Evolutionary conservation across 352 stramenopile genomes (phyloP), one percentile per base, ranked within the genome.

Genomic region (Salisapilia sapeloensis): DNA sequence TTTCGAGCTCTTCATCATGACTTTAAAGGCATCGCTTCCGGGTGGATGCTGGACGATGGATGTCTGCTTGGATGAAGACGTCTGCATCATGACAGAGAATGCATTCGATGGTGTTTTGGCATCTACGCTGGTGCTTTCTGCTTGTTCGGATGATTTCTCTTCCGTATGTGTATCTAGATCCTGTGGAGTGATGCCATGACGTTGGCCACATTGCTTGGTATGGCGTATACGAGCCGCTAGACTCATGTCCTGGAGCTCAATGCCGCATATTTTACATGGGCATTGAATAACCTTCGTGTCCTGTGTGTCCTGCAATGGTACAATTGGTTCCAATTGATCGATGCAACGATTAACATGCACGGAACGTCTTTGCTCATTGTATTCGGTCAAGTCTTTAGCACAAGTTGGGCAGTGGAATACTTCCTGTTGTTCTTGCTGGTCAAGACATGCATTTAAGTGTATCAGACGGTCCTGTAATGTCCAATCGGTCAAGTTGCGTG

Each of bases 361-460:
- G 35, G 46, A 48, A 29, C 71, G 65, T 12, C 53, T 57, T 28
- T 74, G 62, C 37, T 84, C 67, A 29, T 74, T 69, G 39, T 54
- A 80, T 31, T 79, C 50, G 6, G 62, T 64, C 18, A 84, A 56
- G 9, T 67, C 50, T 29, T 60, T 48, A 19, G 48, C 42, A 36
- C 67, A 82, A 22, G 56, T 61, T 4, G 67, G 71, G 19, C 71
- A 84, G 14, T 64, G 48, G 36, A 52, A 72, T 17, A 45, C 35
- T 20, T 45, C 34, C 3, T 60, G 39, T 4, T 48, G 27, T 15
- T 30, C 44, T 3, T 40, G 27, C 2, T 40, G 38, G 34, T 90
- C 75, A 12, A 91, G 49, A 46, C 75, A 91, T 32, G 47, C 53
- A 34, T 91, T 91, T 18, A 90, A 42, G 41, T 90, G 75, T 38